phyloP scores from a whole-genome alignment of 306 rosid genomes.

The Senna tora region DNA sequence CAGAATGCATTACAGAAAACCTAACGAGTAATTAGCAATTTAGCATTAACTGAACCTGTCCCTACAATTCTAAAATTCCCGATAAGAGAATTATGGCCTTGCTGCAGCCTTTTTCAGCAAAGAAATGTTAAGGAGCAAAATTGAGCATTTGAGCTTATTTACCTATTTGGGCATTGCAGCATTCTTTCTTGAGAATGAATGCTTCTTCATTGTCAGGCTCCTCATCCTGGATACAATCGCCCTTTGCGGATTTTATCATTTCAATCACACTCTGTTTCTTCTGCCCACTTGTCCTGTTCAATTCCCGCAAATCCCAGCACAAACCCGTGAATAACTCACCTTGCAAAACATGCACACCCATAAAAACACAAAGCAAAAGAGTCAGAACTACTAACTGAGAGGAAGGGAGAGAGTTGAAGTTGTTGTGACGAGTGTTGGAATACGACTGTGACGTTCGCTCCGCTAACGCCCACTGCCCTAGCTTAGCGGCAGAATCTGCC shows the following conservation, averaged over 20 bases:
- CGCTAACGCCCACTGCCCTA: constrained; percentile 65
- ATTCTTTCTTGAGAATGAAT: constrained; percentile 68
- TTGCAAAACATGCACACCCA: background rate
- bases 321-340: constrained; percentile 10
- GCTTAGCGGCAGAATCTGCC: constrained; percentile 53
- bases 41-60: background rate
- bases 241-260: constrained; percentile 80
- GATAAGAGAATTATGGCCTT: background rate
- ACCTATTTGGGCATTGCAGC: constrained; percentile 57
- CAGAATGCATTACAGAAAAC: background rate
- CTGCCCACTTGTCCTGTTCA: constrained; percentile 65
- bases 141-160: background rate
- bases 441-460: constrained; percentile 78
- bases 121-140: background rate
- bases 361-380: constrained; percentile 11
- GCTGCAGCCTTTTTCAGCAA: constrained; percentile 10
- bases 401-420: constrained; percentile 69
- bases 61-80: constrained; percentile 5
- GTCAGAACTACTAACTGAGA: constrained; percentile 64
- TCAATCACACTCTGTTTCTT: constrained; percentile 80
- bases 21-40: background rate
- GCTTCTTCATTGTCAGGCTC: constrained; percentile 67
- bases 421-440: constrained; percentile 60
- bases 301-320: constrained; percentile 29
- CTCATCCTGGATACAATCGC: constrained; percentile 51